Percentiles rank a stretch among this genome's conserved stretches.
These are phyloP conservation scores for Globisporangium middletonii DNA, from an alignment of 352 stramenopile genomes.

Conservation along the genomic window DNA sequence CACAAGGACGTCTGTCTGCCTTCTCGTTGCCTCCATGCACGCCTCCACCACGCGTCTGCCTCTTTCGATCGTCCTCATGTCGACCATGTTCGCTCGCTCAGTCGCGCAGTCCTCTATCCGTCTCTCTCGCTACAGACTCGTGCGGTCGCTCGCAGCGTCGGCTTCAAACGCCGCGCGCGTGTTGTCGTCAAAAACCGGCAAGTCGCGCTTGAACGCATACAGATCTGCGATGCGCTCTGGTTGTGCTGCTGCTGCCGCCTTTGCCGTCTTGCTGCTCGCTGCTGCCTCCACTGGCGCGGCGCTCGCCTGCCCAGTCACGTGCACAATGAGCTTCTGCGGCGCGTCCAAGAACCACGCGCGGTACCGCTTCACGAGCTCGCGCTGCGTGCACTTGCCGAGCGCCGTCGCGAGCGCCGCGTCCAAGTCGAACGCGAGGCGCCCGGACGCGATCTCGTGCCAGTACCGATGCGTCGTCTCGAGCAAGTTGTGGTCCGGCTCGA, in stretches of 20 bases:
- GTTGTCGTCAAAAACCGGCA: slow-evolving; percentile 47
- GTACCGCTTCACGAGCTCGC: slow-evolving; percentile 55
- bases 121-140: slow-evolving; percentile 9
- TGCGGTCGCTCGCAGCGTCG: slow-evolving; percentile 4
- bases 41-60: neutral
- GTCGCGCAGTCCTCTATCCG: no score
- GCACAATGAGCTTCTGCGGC: slow-evolving; percentile 60
- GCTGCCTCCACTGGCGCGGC: slow-evolving; percentile 21
- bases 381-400: slow-evolving; percentile 63
- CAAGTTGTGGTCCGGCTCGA: slow-evolving; percentile 79
- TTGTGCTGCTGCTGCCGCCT: slow-evolving; percentile 7
- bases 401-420: slow-evolving; percentile 64
- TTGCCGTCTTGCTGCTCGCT: slow-evolving; percentile 27
- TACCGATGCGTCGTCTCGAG: slow-evolving; percentile 66
- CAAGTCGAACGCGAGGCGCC: slow-evolving; percentile 69
- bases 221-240: slow-evolving; percentile 45
- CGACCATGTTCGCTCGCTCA: no score
- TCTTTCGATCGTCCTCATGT: neutral
- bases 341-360: slow-evolving; percentile 51
- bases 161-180: slow-evolving; percentile 18
- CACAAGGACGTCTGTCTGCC: neutral
- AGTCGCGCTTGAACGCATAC: slow-evolving; percentile 55
- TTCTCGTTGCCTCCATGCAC: neutral
- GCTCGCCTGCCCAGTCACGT: slow-evolving; percentile 58
- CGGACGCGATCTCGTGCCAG: slow-evolving; percentile 77